A percentile compares a stretch with the other conserved stretches of the same genome.
Conservation (phyloP, 2,329 filamentous ascomycete species). For the Fusarium coffeatum region DNA sequence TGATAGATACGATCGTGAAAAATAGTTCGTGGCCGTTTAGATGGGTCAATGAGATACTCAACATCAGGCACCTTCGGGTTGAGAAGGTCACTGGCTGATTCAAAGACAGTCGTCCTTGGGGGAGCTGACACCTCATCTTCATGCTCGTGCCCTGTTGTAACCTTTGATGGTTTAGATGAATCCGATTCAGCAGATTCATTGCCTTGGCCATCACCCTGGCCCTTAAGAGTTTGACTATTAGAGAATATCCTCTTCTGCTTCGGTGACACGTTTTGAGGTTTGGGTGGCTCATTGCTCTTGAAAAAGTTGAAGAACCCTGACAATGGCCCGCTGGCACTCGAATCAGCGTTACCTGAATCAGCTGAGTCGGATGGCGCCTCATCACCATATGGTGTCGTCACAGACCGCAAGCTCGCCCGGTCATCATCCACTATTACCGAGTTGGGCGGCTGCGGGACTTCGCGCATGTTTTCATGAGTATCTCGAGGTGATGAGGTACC, state of each 20-base stretch:
- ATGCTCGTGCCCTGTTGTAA: constrained; percentile 64
- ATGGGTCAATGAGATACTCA: constrained; percentile 86
- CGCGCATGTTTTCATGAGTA: constrained; percentile 55
- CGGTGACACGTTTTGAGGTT: constrained; percentile 61
- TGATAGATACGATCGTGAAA: constrained; percentile 98
- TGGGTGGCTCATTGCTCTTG: constrained; percentile 65
- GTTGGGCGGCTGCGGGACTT: constrained; percentile 77
- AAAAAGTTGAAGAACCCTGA: constrained; percentile 80
- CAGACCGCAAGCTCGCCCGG: constrained; percentile 64
- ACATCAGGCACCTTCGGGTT: constrained; percentile 87
- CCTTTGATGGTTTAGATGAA: constrained; percentile 48
- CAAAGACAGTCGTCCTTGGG: constrained; percentile 91
- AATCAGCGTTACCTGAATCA: constrained; percentile 44
- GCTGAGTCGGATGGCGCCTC: constrained; percentile 45
- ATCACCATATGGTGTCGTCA: constrained; percentile 49
- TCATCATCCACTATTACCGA: constrained; percentile 77
- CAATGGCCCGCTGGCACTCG: constrained; percentile 59
- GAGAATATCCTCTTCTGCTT: constrained; percentile 79
- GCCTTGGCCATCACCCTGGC: constrained; percentile 9
- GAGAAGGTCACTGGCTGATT: constrained; percentile 91
- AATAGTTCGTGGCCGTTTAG: constrained; percentile 85
- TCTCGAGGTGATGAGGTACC: constrained; percentile 52
- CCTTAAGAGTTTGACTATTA: constrained; percentile 77
- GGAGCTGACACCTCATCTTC: constrained; percentile 71
- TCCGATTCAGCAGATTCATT: constrained; percentile 8